These are phyloP conservation scores for Sequoia sempervirens DNA, from an alignment of 75 land plant genomes.

Conservation along the genomic window DNA sequence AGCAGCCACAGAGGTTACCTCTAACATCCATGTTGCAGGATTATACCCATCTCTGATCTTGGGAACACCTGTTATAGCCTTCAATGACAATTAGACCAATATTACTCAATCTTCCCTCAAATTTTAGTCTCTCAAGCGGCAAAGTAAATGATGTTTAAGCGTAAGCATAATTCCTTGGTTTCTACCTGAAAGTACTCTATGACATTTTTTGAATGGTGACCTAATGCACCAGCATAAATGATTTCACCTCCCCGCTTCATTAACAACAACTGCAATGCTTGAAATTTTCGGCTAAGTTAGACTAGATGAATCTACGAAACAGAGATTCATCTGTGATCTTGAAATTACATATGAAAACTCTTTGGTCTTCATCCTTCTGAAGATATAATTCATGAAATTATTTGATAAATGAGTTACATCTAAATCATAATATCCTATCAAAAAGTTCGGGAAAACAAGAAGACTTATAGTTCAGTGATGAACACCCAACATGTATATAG, in stretches of 20 bases:
- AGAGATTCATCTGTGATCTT: background rate
- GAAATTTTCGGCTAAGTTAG: background rate
- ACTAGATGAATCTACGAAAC: background rate
- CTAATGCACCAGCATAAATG: no score
- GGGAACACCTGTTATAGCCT: constrained; percentile 25
- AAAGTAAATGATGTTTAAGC: background rate
- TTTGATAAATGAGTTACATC: no score
- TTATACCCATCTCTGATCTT: constrained; percentile 26
- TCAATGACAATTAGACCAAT: background rate
- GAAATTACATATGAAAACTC: background rate
- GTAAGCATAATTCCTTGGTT: background rate
- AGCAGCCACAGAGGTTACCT: background rate
- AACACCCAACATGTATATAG: no score
- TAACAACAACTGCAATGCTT: no score
- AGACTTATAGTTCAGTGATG: no score
- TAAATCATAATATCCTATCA: no score
- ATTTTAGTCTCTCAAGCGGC: background rate
- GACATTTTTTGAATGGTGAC: no score
- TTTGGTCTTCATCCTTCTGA: background rate
- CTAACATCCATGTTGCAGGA: constrained; percentile 14
- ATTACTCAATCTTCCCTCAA: background rate
- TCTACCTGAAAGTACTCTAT: no score
- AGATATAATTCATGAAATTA: no score
- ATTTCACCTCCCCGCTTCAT: no score
- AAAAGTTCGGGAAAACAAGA: no score